Conservation (phyloP, 2,329 filamentous ascomycete species). For the Ampelomyces quisqualis region DNA sequence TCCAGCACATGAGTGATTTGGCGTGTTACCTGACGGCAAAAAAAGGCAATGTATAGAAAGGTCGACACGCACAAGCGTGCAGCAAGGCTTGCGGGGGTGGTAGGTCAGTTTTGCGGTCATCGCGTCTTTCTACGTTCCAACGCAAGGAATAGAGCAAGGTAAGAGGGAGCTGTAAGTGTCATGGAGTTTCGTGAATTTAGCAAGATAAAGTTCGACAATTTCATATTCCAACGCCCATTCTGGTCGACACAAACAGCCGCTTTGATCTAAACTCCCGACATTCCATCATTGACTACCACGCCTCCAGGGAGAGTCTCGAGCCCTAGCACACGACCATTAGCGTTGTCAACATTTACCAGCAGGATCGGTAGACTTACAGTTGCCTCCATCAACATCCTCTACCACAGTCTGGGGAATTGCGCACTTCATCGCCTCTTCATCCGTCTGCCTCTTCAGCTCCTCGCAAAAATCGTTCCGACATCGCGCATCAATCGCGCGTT, state of each 20-base stretch:
- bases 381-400: slow-evolving; percentile 28
- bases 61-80: no score
- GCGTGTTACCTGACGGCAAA: no score
- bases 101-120: no score
- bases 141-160: no score
- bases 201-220: no score
- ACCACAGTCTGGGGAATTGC: slow-evolving; percentile 28
- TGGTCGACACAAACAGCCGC: no score
- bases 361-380: slow-evolving; percentile 14
- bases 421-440: slow-evolving; percentile 33
- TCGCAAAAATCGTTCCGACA: slow-evolving; percentile 31
- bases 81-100: no score
- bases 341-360: background rate
- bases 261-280: background rate
- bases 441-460: slow-evolving; percentile 27
- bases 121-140: no score
- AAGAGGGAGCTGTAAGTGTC: no score
- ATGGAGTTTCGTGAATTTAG: no score
- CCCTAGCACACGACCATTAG: slow-evolving; percentile 10
- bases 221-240: background rate
- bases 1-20: no score
- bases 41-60: no score
- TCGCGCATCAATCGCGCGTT: slow-evolving; percentile 30
- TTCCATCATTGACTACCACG: slow-evolving; percentile 23
- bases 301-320: slow-evolving; percentile 22